Base-by-base conservation (phyloP, 1,139 yeast genomes). In the Ogataea hybrid region DNA sequence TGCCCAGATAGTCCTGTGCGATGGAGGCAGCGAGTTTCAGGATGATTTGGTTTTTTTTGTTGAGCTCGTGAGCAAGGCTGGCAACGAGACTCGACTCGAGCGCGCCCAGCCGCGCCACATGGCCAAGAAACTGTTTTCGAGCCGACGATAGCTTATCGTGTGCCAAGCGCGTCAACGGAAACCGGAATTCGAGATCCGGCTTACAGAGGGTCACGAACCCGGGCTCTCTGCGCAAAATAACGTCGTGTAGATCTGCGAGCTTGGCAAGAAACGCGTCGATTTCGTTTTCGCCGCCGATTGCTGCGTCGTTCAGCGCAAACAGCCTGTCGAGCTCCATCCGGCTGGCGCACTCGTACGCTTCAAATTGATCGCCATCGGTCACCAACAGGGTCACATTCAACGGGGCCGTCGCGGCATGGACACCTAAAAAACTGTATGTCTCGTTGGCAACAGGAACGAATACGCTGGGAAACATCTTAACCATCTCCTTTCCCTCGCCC, bases 31-130 rank as follows among this genome's bases (percentile, higher is more conserved):
- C 44, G 20, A 56, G 39, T 33, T 52, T 53, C 10, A 41, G 36
- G 2, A 56, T 54, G 14, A 54, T 47, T 34, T 48, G 49, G 36
- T 54, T 52, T 28, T 57, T 57, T 20, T 39, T 49, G 11, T 34
- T 29, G 11, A 57, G 37, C 20, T 54, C 53, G 8, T 41, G 43
- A 9, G 47, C 33, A 5, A 45, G 35, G 15, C 36, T 33, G 10
- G 43, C 11, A 3, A 45, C 17, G 12, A 52, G 38, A 7, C 12
- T 12, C 2, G 51, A 32, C 41, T 53, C 52, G 4, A 44, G 28
- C 16, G 29, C 35, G 5, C 52, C 35, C 20, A 41, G 47, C 3
- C 38, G 42, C 9, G 44, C 31, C 20, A 51, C 25, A 5, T 23
- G 28, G 6, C 21, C 25, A 6, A 43, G 27, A 12, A 54, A 35